These are phyloP conservation scores for Talaromyces pinophilus DNA, from an alignment of 2,329 filamentous ascomycete genomes.

Conservation along the genomic window DNA sequence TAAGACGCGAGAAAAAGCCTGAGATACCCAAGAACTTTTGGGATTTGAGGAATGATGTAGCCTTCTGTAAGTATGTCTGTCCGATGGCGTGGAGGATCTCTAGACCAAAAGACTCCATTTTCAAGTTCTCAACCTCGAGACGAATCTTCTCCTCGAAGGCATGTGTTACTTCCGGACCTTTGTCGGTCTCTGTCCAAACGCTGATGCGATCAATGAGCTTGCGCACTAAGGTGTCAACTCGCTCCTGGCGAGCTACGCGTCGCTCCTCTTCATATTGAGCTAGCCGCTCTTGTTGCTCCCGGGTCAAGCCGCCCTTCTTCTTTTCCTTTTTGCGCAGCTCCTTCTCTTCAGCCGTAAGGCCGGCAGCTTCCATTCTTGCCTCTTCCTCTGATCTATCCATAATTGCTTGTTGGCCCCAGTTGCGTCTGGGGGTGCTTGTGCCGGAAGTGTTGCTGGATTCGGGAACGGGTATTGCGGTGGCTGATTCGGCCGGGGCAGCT, in stretches of 20 bases:
- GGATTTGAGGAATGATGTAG: conserved; percentile 81
- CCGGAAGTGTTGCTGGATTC: conserved; percentile 48
- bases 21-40: conserved; percentile 97
- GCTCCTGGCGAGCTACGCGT: conserved; percentile 79
- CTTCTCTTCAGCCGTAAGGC: conserved; percentile 71
- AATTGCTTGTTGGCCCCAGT: conserved; percentile 77
- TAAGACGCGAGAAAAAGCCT: conserved; percentile 89
- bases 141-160: conserved; percentile 94
- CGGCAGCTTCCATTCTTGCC: conserved; percentile 63
- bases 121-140: conserved; percentile 94
- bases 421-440: conserved; percentile 52
- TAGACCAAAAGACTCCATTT: conserved; percentile 98
- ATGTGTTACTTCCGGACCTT: conserved; percentile 75
- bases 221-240: conserved; percentile 76
- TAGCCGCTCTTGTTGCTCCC: conserved; percentile 91
- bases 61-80: conserved; percentile 84
- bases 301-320: conserved; percentile 82
- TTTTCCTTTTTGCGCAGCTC: conserved; percentile 78
- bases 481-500: background rate
- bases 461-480: conserved; percentile 27
- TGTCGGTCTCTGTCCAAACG: conserved; percentile 97
- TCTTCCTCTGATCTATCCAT: conserved; percentile 86
- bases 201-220: conserved; percentile 89
- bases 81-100: conserved; percentile 97
- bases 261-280: conserved; percentile 86